Conservation (phyloP, 495 filamentous ascomycete genomes). For the Sphaerosporella brunnea region DNA sequence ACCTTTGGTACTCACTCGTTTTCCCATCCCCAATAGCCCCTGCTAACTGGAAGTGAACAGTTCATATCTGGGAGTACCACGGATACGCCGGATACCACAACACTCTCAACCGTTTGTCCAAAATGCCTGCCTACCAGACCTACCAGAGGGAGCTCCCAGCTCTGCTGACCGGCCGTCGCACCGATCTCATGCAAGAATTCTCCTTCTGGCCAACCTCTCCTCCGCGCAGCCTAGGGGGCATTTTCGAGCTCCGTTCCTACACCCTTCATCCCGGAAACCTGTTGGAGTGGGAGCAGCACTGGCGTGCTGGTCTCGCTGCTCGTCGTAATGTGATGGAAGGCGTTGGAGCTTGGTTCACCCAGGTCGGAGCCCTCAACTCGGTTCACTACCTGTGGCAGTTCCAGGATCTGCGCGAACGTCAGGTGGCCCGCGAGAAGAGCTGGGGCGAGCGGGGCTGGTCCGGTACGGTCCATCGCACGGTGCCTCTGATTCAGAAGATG, state of each 20-base stretch:
- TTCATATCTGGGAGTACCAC: slow-evolving; percentile 99
- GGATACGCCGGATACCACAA: slow-evolving; percentile 84
- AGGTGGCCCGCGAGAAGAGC: slow-evolving; percentile 78
- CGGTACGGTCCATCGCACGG: slow-evolving; percentile 95
- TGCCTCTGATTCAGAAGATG: slow-evolving; percentile 92
- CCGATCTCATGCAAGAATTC: slow-evolving; percentile 96
- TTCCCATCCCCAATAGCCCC: not conserved
- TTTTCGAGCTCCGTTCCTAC: slow-evolving; percentile 95
- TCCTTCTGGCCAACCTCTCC: slow-evolving; percentile 96
- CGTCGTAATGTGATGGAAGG: slow-evolving; percentile 94
- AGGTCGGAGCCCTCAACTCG: slow-evolving; percentile 92
- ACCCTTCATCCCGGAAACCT: slow-evolving; percentile 89
- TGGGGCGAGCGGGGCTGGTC: slow-evolving; percentile 94
- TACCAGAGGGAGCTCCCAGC: slow-evolving; percentile 58
- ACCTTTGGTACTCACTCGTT: slow-evolving; percentile 60
- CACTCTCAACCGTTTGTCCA: slow-evolving; percentile 65
- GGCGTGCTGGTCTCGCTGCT: slow-evolving; percentile 80
- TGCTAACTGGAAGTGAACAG: slow-evolving; percentile 28
- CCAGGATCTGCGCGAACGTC: slow-evolving; percentile 84
- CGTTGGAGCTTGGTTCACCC: slow-evolving; percentile 95
- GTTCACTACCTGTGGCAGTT: slow-evolving; percentile 99
- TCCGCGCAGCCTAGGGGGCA: slow-evolving; percentile 70
- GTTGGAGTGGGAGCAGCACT: slow-evolving; percentile 96
- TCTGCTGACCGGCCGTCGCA: slow-evolving; percentile 65
- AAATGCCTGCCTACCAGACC: slow-evolving; percentile 59